Conservation (phyloP, 163 green algal genomes). For the Prototheca wickerhamii region DNA sequence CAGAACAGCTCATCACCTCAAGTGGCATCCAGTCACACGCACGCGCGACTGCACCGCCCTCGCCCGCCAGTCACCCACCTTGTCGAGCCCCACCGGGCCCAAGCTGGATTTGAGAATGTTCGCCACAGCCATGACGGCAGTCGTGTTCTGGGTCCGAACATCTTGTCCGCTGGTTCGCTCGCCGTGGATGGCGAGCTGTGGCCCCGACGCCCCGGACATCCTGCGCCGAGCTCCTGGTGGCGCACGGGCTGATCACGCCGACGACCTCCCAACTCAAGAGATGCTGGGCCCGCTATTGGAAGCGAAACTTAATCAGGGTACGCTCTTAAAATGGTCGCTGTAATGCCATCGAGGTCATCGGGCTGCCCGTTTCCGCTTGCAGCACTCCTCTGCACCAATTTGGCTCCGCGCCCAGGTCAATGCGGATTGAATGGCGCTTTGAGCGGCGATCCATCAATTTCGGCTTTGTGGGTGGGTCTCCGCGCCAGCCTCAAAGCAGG, state of each 20-base stretch:
- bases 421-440: no score
- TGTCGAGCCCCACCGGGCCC: conserved; percentile 95
- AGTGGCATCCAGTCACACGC: neutral
- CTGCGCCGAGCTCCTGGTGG: neutral
- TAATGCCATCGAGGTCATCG: no score
- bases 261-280: no score
- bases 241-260: neutral
- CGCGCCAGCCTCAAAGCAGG: no score
- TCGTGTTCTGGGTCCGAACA: conserved; percentile 83
- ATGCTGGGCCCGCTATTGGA: no score
- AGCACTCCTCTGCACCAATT: no score
- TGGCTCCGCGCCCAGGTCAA: no score
- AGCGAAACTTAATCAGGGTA: no score
- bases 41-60: neutral
- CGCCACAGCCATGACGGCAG: conserved; percentile 81
- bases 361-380: no score
- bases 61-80: conserved; percentile 50
- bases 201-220: conserved; percentile 14
- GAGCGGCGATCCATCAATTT: no score
- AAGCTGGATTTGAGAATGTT: conserved; percentile 98
- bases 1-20: neutral
- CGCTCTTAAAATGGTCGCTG: no score
- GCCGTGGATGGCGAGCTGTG: conserved; percentile 37
- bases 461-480: no score
- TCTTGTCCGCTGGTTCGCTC: conserved; percentile 38